Base-by-base conservation (phyloP, 2,329 filamentous ascomycete genomes). In the Corinectria fuckeliana region DNA sequence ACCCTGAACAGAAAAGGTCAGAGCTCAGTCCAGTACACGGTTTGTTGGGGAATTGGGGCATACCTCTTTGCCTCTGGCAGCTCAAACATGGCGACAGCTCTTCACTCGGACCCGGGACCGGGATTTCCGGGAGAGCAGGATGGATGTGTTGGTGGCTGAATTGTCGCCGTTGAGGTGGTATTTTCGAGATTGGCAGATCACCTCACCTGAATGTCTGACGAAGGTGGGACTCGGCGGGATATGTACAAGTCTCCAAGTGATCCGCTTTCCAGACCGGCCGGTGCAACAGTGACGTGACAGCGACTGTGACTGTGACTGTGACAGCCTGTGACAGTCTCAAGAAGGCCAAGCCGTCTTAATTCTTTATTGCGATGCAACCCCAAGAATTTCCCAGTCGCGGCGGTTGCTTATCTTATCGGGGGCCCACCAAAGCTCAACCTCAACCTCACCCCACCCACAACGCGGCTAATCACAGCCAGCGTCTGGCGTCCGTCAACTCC, bases 1-100 rank as follows among this genome's bases (percentile, higher is more conserved):
- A 88, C 81, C 62, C 85, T 86, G 54, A 5, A 18, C 16, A 10
- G 39, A 16, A 23, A n/a, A 9, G 14, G 26, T 69, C 47, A 69
- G 60, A 30, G 54, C 25, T 20, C 25, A 13, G 9, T 23, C 10
- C 32, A 20, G 20, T 4, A 13, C 6, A 23, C n/a, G n/a, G n/a
- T n/a, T n/a, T n/a, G 36, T 28, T 16, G 47, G 28, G n/a, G 7
- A 1, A 36, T 45, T 13, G n/a, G 21, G 10, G 28, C 52, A 60
- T 47, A 75, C 74, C 74, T 72, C 57, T 76, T 76, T 30, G 72
- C 74, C 30, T 70, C 61, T 5, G 70, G 70, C 10, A 73, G 36
- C 23, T 70, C 67, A 50, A 75, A 73, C 73, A 75, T 74, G 54
- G 25, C 56, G 39, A n/a, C n/a, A n/a, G 38, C 9, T 25, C 26